Conservation (phyloP, 306 rosid genomes). For the Oemleria cerasiformis region DNA sequence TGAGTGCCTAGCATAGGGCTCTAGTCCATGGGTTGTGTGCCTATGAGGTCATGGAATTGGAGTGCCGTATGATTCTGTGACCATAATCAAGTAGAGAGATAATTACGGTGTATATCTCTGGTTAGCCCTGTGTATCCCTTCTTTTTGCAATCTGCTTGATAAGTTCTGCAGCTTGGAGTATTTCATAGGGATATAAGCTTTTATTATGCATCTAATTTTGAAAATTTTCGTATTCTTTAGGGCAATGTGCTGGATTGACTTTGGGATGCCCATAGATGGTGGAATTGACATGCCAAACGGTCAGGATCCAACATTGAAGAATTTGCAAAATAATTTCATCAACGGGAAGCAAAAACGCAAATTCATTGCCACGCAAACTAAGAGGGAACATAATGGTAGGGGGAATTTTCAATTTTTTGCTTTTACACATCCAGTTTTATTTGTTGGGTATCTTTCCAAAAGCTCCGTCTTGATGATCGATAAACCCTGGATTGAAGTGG, state of each 20-base stretch:
- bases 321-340: conserved; percentile 34
- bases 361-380: conserved; percentile 37
- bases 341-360: conserved; percentile 55
- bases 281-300: conserved; percentile 45
- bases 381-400: conserved; percentile 34
- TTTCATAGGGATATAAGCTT: neutral
- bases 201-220: conserved; percentile 29
- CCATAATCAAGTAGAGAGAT: neutral
- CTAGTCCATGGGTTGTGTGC: neutral
- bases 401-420: conserved; percentile 64
- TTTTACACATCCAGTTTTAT: conserved; percentile 66
- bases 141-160: neutral
- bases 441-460: conserved; percentile 65
- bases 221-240: conserved; percentile 38
- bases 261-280: conserved; percentile 68
- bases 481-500: conserved; percentile 91
- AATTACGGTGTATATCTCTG: neutral
- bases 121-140: neutral
- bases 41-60: neutral
- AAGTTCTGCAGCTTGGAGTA: neutral
- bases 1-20: too few species aligned
- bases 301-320: conserved; percentile 48
- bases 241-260: conserved; percentile 95
- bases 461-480: conserved; percentile 66
- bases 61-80: neutral